Conservation (phyloP, 2,329 filamentous ascomycete species). For the Reticulascus tulasneorum region DNA sequence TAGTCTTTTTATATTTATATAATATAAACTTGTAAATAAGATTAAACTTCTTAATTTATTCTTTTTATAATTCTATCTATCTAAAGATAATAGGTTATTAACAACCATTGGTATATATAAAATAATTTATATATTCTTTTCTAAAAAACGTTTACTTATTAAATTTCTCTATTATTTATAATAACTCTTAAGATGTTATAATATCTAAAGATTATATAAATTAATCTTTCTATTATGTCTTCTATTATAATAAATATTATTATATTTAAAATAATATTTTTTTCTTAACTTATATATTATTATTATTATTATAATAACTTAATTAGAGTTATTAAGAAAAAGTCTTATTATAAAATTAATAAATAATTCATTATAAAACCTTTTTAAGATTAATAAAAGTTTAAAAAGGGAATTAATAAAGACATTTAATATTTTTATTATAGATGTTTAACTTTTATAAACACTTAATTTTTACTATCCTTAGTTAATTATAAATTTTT, state of each 20-base stretch:
- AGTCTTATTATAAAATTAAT: not conserved
- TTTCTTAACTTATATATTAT: not conserved
- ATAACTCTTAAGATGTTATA: not conserved
- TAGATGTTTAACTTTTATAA: no score
- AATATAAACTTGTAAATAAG: no score
- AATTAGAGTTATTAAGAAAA: not conserved
- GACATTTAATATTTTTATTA: no score
- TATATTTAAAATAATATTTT: slow-evolving; percentile 1
- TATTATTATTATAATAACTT: not conserved
- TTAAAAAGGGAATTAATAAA: no score
- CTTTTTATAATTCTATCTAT: not conserved
- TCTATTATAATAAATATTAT: not conserved
- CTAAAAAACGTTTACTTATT: not conserved
- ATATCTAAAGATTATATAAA: not conserved
- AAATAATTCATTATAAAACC: not conserved
- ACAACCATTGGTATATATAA: not conserved
- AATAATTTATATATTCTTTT: not conserved
- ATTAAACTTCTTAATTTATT: not conserved
- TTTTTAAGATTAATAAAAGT: not conserved
- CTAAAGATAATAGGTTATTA: not conserved
- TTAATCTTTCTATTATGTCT: not conserved
- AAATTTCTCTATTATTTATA: not conserved
- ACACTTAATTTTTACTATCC: no score
- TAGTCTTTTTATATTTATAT: slow-evolving; percentile 2
- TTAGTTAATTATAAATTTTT: no score